Evolutionary conservation across 352 stramenopile genomes (phyloP), one percentile per base, ranked within the genome.

Genomic region (Globisporangium heterothallicum): DNA sequence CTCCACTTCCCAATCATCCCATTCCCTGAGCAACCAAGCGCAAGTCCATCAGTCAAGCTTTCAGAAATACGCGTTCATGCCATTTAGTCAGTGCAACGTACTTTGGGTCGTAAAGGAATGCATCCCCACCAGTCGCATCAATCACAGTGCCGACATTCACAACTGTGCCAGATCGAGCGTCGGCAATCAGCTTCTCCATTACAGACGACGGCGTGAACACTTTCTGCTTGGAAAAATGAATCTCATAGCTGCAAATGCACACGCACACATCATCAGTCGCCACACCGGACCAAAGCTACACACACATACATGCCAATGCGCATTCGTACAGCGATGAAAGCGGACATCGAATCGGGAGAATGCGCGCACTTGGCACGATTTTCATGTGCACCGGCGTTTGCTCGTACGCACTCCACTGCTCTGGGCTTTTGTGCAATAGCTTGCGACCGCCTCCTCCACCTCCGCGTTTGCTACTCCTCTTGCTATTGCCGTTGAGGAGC

Each of bases 1-100:
- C 35, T 88, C 61, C 1, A 94, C 84, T 42, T 94, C 84, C 84
- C 84, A 94, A 51, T 94, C 84, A 22, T 91, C 74, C 84, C 84
- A 94, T 62, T 94, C 84, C 48, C 84, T 94, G 35, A 46, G 50
- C 5, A 42, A 41, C 26, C 21, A 56, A 18, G 3, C 3, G 3
- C 43, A 53, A 9, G 12, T 10, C 6, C 13, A 34, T 49, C n/a
- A 42, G 42, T 32, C 14, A 24, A 21, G 38, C 36, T 55, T 42
- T 18, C 7, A 14, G n/a, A 30, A 13, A 38, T 2, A 16, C 21
- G 16, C 4, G 4, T 18, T 13, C 35, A 52, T n/a, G 30, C 26
- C 18, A 22, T 18, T 16, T 4, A 42, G 22, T 6, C 0, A 25
- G 14, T 40, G 3, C 9, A 6, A 70, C 71, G 60, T 65, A 94